Conservation (phyloP, 2,329 filamentous ascomycete species). For the Aspergillus sclerotialis region DNA sequence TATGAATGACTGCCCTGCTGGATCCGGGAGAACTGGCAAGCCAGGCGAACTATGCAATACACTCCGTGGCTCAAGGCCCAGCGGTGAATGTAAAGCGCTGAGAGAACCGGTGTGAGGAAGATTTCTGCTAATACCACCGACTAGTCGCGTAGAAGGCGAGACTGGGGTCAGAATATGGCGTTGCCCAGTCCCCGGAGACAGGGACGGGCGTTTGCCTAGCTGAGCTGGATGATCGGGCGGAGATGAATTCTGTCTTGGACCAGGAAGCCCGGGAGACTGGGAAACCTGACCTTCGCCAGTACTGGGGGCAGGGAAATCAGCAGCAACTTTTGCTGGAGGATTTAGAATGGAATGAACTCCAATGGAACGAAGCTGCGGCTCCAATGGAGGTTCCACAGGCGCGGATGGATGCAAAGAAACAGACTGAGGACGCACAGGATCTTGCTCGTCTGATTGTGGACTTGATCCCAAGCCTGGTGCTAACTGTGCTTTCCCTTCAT, state of each 20-base stretch:
- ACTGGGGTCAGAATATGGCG: conserved; percentile 27
- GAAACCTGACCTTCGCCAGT: conserved; percentile 17
- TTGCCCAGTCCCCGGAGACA: conserved; percentile 24
- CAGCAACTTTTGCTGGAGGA: conserved; percentile 21
- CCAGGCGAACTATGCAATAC: conserved; percentile 20
- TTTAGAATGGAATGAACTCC: conserved; percentile 38
- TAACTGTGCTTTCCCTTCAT: conserved; percentile 16
- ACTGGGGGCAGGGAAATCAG: conserved; percentile 8
- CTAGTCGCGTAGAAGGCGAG: conserved; percentile 31
- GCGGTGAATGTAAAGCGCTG: conserved; percentile 28
- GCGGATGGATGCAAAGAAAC: conserved; percentile 31
- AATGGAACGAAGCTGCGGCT: conserved; percentile 27
- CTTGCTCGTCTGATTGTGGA: conserved; percentile 14
- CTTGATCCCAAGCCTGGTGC: conserved; percentile 1
- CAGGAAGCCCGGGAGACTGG: conserved; percentile 14
- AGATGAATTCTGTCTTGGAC: conserved; percentile 22
- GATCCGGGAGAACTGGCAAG: conserved; percentile 20
- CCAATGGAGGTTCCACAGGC: conserved; percentile 28
- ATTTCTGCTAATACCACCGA: conserved; percentile 16
- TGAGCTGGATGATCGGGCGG: conserved; percentile 15
- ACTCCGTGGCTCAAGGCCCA: conserved; percentile 25
- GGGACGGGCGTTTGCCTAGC: conserved; percentile 19
- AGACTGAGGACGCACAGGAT: conserved; percentile 21
- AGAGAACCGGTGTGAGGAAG: conserved; percentile 19
- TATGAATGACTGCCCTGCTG: conserved; percentile 14